A percentile compares a stretch with the other conserved stretches of the same genome.
These are phyloP conservation scores for Amoebophrya sp. DNA, from an alignment of 169 alveolate species.

Conservation along the genomic window DNA sequence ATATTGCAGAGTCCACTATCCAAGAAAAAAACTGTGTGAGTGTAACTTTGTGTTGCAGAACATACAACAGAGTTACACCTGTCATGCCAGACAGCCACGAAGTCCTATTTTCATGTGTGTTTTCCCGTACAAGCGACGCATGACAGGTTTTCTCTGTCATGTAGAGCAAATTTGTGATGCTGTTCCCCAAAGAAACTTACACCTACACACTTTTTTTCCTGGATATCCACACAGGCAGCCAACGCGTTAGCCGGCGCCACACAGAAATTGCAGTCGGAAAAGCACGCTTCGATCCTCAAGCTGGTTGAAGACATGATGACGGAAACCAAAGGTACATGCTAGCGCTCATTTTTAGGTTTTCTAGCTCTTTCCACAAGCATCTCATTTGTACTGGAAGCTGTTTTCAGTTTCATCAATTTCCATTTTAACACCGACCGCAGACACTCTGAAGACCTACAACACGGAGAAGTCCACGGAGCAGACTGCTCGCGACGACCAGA, in stretches of 20 bases:
- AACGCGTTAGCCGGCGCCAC: neutral
- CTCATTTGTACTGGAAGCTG: no score
- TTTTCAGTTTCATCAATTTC: neutral
- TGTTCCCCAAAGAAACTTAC: no score
- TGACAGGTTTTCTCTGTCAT: no score
- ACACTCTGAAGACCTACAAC: neutral
- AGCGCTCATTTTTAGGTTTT: neutral
- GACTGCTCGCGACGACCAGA: neutral
- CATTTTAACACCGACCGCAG: neutral
- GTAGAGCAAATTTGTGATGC: no score
- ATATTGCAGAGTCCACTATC: neutral
- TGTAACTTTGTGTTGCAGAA: no score
- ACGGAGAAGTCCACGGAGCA: neutral
- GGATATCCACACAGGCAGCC: neutral
- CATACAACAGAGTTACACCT: no score
- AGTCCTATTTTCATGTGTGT: no score
- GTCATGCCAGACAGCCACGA: no score
- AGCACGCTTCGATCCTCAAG: neutral
- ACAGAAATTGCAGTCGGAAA: neutral
- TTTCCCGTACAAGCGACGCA: no score
- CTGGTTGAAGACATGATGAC: neutral
- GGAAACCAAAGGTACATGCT: neutral
- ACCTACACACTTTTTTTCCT: no score
- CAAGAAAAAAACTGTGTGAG: no score
- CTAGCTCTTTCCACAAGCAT: neutral